A percentile compares a stretch with the other conserved stretches of the same genome.
Evolutionary conservation across 2,329 filamentous ascomycete species (phyloP).

Genomic region (Xylaria sp.): DNA sequence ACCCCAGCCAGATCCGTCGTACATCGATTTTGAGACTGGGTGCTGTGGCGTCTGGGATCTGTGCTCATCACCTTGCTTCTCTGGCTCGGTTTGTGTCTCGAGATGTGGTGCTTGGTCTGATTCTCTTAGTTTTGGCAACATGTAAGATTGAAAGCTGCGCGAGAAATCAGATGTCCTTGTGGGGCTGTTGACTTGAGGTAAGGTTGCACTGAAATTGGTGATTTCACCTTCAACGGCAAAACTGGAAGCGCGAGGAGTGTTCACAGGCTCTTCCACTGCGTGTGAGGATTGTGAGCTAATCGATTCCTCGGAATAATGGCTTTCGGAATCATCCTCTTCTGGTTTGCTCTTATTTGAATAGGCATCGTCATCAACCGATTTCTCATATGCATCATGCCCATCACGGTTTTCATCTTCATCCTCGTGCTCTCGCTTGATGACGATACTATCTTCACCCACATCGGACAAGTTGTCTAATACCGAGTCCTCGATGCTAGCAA

Average conservation of each 20-base stretch:
- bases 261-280: conserved; percentile 52
- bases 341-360: conserved; percentile 43
- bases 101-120: conserved; percentile 42
- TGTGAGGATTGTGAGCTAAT: conserved; percentile 35
- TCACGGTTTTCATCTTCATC: conserved; percentile 66
- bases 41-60: conserved; percentile 56
- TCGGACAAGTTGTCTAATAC: conserved; percentile 57
- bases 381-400: conserved; percentile 71
- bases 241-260: conserved; percentile 56
- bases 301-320: conserved; percentile 60
- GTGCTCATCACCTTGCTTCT: conserved; percentile 39
- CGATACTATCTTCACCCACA: conserved; percentile 62
- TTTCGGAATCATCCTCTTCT: conserved; percentile 58
- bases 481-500: conserved; percentile 82
- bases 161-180: conserved; percentile 48
- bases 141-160: conserved; percentile 53
- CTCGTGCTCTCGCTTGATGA: conserved; percentile 72
- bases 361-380: conserved; percentile 49
- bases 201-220: conserved; percentile 43
- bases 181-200: conserved; percentile 47
- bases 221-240: conserved; percentile 43
- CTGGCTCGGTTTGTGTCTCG: conserved; percentile 45
- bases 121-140: conserved; percentile 51
- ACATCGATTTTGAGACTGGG: conserved; percentile 63
- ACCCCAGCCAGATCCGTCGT: conserved; percentile 62